These are phyloP conservation scores for Cadophora malorum DNA, from an alignment of 2,329 filamentous ascomycete genomes.

Conservation along the genomic window DNA sequence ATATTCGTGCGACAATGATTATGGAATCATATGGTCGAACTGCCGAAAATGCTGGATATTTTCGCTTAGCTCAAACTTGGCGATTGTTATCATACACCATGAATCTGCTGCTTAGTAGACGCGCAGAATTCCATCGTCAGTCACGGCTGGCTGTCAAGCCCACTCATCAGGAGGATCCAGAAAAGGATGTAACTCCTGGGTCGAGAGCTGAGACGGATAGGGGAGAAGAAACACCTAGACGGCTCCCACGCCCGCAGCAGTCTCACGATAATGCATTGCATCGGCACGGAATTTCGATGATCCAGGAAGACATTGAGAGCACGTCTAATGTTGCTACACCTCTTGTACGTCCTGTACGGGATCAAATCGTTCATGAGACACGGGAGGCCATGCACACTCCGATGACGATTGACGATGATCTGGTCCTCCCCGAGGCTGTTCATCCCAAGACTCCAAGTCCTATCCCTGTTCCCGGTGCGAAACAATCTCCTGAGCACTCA, in stretches of 20 bases:
- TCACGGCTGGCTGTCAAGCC: constrained; percentile 47
- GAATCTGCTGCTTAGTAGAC: constrained; percentile 57
- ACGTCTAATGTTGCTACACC: constrained; percentile 69
- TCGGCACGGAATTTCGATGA: constrained; percentile 32
- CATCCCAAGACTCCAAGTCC: constrained; percentile 38
- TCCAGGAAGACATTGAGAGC: constrained; percentile 59
- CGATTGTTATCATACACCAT: constrained; percentile 64
- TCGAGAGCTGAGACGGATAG: constrained; percentile 24
- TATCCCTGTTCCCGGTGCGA: constrained; percentile 39
- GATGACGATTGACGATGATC: constrained; percentile 44
- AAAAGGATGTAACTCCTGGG: constrained; percentile 33
- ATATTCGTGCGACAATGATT: constrained; percentile 54
- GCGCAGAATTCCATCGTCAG: constrained; percentile 64
- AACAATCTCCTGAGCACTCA: constrained; percentile 29
- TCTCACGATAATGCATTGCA: constrained; percentile 32
- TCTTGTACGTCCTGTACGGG: constrained; percentile 58
- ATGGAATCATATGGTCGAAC: constrained; percentile 63
- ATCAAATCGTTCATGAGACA: constrained; percentile 36
- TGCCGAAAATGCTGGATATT: constrained; percentile 63
- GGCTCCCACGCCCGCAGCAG: constrained; percentile 24
- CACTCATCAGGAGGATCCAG: constrained; percentile 41
- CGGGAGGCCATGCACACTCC: constrained; percentile 38
- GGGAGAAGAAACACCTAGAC: constrained; percentile 41
- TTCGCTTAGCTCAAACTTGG: constrained; percentile 69
- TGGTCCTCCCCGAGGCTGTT: constrained; percentile 40